Evolutionary conservation across 805 yeast species (phyloP).

Genomic region (Yarrowia deformans): DNA sequence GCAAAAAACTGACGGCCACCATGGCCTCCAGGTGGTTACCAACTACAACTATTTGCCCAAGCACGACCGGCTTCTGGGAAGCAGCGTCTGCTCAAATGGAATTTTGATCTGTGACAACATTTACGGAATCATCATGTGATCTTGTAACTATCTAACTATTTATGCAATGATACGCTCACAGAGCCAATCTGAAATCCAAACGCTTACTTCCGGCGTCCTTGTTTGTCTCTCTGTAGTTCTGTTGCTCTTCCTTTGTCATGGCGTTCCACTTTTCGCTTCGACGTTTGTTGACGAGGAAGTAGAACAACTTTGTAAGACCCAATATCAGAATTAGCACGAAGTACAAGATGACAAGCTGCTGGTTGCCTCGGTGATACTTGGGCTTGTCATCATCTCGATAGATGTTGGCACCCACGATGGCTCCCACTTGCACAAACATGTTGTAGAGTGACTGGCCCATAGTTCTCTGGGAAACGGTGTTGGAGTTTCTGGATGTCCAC

Average conservation of each 20-base stretch:
- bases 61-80: constrained; percentile 15
- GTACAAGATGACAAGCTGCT: constrained; percentile 45
- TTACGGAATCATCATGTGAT: background rate
- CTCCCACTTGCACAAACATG: constrained; percentile 66
- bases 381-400: constrained; percentile 67
- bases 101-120: constrained; percentile 14
- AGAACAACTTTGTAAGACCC: constrained; percentile 49
- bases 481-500: constrained; percentile 69
- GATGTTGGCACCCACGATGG: constrained; percentile 62
- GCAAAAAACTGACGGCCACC: constrained; percentile 14
- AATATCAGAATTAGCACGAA: constrained; percentile 42
- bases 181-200: constrained; percentile 58
- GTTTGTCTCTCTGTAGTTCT: constrained; percentile 56
- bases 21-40: constrained; percentile 11
- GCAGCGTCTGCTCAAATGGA: constrained; percentile 20
- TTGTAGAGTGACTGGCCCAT: constrained; percentile 71
- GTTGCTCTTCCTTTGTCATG: constrained; percentile 59
- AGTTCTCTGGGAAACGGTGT: constrained; percentile 66
- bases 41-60: constrained; percentile 19
- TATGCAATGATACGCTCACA: background rate
- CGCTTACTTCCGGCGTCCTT: constrained; percentile 65
- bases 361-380: constrained; percentile 64
- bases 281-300: constrained; percentile 47
- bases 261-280: constrained; percentile 60
- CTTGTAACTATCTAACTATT: background rate